These are phyloP conservation scores for Venturia oleaginea DNA, from an alignment of 2,329 filamentous ascomycete genomes.

Conservation along the genomic window DNA sequence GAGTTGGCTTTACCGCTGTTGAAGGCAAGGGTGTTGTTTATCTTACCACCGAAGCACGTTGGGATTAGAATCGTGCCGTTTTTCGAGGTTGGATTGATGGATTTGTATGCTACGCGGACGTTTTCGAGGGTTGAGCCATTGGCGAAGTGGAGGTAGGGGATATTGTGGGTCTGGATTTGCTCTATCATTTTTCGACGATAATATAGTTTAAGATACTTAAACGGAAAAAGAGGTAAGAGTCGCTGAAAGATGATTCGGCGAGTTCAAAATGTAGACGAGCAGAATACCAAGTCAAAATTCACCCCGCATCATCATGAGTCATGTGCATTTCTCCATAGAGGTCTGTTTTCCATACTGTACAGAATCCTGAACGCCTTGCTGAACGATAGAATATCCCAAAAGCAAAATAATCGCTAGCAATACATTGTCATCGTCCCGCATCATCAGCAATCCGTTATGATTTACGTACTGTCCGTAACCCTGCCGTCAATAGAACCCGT, in stretches of 20 bases:
- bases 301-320: neutral
- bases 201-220: no score
- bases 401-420: neutral
- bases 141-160: neutral
- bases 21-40: constrained; percentile 42
- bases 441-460: neutral
- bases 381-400: neutral
- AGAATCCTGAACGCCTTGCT: neutral
- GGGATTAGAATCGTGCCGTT: constrained; percentile 31
- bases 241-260: no score
- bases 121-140: neutral
- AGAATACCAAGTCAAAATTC: neutral
- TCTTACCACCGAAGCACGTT: constrained; percentile 46
- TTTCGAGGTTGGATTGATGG: neutral
- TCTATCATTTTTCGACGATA: no score
- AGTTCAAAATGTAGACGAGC: no score
- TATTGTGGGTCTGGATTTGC: neutral
- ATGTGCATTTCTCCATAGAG: neutral
- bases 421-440: neutral
- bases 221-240: no score
- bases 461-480: neutral
- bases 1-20: constrained; percentile 26
- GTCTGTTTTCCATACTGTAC: neutral
- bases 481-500: neutral
- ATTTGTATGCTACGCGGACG: neutral